These are phyloP conservation scores for Bondarzewia mesenterica DNA, from an alignment of 1,284 basidiomycete species.

Conservation along the genomic window DNA sequence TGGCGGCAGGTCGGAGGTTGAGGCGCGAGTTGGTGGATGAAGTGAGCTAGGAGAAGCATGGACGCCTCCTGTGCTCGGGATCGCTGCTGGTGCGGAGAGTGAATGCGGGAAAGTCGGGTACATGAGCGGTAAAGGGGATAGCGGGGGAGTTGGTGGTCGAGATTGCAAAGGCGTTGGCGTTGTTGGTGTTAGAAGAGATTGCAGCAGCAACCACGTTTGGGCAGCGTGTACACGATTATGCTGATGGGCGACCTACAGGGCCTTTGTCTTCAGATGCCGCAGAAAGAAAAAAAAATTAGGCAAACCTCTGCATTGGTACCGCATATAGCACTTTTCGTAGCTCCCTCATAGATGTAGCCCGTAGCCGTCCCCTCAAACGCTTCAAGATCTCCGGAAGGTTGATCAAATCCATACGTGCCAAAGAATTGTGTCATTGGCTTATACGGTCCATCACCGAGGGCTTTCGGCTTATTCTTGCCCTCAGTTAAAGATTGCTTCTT, in stretches of 20 bases:
- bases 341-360: constrained; percentile 57
- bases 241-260: constrained; percentile 54
- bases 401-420: constrained; percentile 37
- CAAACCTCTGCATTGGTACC: constrained; percentile 51
- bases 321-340: constrained; percentile 42
- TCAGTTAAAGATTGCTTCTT: constrained; percentile 29
- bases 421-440: constrained; percentile 44
- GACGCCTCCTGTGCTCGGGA: constrained; percentile 20
- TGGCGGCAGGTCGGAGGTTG: constrained; percentile 3
- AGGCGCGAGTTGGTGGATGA: constrained; percentile 1
- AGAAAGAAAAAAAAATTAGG: constrained; percentile 5
- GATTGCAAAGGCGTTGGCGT: constrained; percentile 34
- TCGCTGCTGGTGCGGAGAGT: constrained; percentile 33
- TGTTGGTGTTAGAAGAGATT: constrained; percentile 45
- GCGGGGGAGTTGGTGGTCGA: constrained; percentile 20
- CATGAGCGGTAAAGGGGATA: constrained; percentile 16
- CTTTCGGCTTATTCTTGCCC: constrained; percentile 34
- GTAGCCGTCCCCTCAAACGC: constrained; percentile 58
- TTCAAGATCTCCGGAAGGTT: constrained; percentile 33
- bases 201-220: constrained; percentile 64
- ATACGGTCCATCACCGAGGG: constrained; percentile 41
- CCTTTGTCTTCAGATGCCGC: not conserved
- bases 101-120: constrained; percentile 27
- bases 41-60: constrained; percentile 4
- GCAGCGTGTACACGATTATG: constrained; percentile 55